Base-by-base conservation (phyloP, 2,329 filamentous ascomycete species). In the Botryotinia calthae region DNA sequence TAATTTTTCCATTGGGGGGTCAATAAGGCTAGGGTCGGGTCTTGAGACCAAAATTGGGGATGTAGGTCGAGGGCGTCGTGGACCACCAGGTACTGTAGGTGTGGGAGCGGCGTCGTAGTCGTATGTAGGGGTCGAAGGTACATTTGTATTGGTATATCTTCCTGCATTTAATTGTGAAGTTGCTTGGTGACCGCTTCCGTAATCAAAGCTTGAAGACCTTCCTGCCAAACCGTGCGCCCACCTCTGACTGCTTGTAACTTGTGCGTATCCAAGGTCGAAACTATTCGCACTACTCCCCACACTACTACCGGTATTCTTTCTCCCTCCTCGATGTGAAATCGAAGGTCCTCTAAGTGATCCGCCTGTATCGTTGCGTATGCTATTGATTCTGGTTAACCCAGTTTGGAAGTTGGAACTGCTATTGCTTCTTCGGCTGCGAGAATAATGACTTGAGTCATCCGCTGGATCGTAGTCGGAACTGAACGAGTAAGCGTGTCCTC, bases 101-200 rank as follows among this genome's bases (percentile, higher is more conserved):
- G 91, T 95, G 22, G 95, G 95, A 40, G 94, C 95, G 69, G 94
- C 92, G 80, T 96, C 92, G 82, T 91, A 90, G 78, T 91, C 88
- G 77, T 87, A 80, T 34, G 76, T 72, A 54, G 75, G 69, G 44
- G 78, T 76, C 1, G 75, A 34, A 34, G 77, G 56, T 56, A 46
- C 64, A 34, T 71, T 72, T 34, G 73, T 72, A 59, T 77, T 76
- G 44, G 71, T 67, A 59, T 76, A 76, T 70, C 75, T 82, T 79
- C 54, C 82, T 82, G 76, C 71, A 56, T 71, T 72, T 12, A 76
- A 79, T 78, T 75, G 79, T 76, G 73, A 77, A 80, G 73, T 76
- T 71, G 82, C 79, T 42, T 75, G 75, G 48, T 73, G 76, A 58
- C 79, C 80, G 74, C 88, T 88, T 69, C 86, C 87, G 74, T 90